phyloP scores from a whole-genome alignment of 2,329 filamentous ascomycete genomes.

The Penicillium brasilianum region DNA sequence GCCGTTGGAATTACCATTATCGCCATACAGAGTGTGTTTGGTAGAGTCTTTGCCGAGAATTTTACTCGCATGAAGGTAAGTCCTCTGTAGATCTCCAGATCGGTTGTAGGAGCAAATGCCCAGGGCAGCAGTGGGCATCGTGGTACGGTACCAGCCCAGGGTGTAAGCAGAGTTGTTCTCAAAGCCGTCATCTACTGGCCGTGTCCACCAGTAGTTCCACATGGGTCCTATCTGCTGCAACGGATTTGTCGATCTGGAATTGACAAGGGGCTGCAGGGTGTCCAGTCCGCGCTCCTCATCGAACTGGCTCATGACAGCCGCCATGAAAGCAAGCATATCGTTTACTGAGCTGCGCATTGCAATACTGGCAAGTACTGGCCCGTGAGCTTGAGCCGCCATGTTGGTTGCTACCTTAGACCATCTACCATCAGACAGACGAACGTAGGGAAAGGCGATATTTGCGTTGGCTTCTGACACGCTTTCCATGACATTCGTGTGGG shows the following conservation, averaged over 20 bases:
- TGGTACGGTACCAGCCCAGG: background rate
- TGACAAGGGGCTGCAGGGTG: background rate
- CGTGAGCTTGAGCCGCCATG: background rate
- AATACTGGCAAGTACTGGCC: background rate
- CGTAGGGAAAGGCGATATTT: background rate
- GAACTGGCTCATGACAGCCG: background rate
- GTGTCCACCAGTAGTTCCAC: background rate
- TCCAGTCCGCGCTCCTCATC: background rate
- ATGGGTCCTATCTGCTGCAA: background rate
- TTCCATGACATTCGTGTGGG: background rate
- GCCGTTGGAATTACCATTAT: background rate
- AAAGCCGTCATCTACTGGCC: background rate
- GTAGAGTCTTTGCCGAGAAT: background rate
- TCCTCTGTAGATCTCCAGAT: background rate
- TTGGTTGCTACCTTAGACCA: background rate
- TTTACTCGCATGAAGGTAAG: background rate
- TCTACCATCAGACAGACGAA: background rate
- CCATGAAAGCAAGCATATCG: background rate
- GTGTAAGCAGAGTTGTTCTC: background rate
- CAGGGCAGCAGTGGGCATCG: slow-evolving; percentile 3
- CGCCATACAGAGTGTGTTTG: background rate
- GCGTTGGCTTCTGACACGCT: background rate
- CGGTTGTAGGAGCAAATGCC: background rate
- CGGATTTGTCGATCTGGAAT: background rate
- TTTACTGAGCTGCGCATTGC: slow-evolving; percentile 5